phyloP scores from a whole-genome alignment of 768 basidiomycete genomes.

The Lentinus brumalis region DNA sequence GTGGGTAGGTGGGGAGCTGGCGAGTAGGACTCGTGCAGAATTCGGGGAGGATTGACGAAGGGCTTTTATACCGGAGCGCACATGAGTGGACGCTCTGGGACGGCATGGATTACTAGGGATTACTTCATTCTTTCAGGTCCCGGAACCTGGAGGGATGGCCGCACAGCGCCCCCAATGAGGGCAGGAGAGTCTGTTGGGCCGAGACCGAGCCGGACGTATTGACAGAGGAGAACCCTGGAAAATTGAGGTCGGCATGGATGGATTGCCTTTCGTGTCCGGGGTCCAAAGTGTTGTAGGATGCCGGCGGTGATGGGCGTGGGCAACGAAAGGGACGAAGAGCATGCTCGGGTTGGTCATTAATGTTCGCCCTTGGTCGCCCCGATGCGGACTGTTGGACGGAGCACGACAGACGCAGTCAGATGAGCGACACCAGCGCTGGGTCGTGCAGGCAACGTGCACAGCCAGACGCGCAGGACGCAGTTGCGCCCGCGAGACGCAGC shows the following conservation, averaged over 20 bases:
- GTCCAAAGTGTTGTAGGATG: slow-evolving; percentile 5
- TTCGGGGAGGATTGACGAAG: background rate
- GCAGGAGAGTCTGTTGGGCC: background rate
- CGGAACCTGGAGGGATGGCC: background rate
- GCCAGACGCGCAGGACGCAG: background rate
- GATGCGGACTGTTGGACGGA: background rate
- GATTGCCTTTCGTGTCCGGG: slow-evolving; percentile 19
- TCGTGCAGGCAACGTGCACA: slow-evolving; percentile 13
- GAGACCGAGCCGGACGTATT: background rate
- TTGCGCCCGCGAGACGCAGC: background rate
- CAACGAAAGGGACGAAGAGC: background rate
- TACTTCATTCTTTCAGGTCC: slow-evolving; percentile 13
- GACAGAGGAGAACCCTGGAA: slow-evolving; percentile 8
- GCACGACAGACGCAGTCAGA: background rate
- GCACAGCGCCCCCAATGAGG: background rate
- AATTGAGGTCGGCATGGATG: slow-evolving; percentile 3
- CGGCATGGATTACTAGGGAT: slow-evolving; percentile 18
- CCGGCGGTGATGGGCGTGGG: background rate
- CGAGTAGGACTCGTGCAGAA: slow-evolving; percentile 29
- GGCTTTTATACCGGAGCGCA: slow-evolving; percentile 25
- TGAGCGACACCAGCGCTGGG: background rate
- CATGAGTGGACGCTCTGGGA: slow-evolving; percentile 7
- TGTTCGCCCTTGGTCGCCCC: background rate
- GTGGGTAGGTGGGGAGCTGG: slow-evolving; percentile 24
- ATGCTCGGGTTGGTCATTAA: background rate